A percentile compares a stretch with the other conserved stretches of the same genome.
These are phyloP conservation scores for Camptophora hylomeconis DNA, from an alignment of 2,329 filamentous ascomycete species.

Conservation along the genomic window DNA sequence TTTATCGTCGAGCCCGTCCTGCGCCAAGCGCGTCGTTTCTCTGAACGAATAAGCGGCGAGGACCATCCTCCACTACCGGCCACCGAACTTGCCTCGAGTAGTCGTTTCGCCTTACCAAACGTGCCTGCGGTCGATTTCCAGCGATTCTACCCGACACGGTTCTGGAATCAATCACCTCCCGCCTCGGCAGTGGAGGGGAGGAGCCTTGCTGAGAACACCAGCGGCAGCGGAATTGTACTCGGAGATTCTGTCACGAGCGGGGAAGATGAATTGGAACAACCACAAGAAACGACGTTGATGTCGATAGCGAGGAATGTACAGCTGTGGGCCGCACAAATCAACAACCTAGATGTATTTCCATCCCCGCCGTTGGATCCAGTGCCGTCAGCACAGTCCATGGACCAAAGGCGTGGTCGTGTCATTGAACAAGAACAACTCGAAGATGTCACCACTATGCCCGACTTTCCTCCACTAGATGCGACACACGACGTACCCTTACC, in stretches of 20 bases:
- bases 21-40: slow-evolving; percentile 29
- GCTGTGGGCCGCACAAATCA: slow-evolving; percentile 17
- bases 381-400: too few relatives aligned
- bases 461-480: slow-evolving; percentile 13
- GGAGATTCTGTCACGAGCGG: not conserved
- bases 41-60: slow-evolving; percentile 17
- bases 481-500: slow-evolving; percentile 3
- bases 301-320: slow-evolving; percentile 16
- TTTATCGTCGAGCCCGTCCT: slow-evolving; percentile 31
- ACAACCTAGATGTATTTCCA: slow-evolving; percentile 16
- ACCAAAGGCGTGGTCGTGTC: too few relatives aligned
- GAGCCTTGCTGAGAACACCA: slow-evolving; percentile 9
- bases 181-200: slow-evolving; percentile 10
- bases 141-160: slow-evolving; percentile 15
- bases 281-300: slow-evolving; percentile 14
- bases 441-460: too few relatives aligned
- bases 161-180: slow-evolving; percentile 14
- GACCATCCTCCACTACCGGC: slow-evolving; percentile 11
- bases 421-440: too few relatives aligned
- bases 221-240: slow-evolving; percentile 4
- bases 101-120: slow-evolving; percentile 12
- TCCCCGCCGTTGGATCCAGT: slow-evolving; percentile 16
- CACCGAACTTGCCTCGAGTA: not conserved
- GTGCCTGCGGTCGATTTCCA: slow-evolving; percentile 15
- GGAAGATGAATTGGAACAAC: slow-evolving; percentile 9